Conservation (phyloP, 2,329 filamentous ascomycete genomes). For the Elsinoe perseae region DNA sequence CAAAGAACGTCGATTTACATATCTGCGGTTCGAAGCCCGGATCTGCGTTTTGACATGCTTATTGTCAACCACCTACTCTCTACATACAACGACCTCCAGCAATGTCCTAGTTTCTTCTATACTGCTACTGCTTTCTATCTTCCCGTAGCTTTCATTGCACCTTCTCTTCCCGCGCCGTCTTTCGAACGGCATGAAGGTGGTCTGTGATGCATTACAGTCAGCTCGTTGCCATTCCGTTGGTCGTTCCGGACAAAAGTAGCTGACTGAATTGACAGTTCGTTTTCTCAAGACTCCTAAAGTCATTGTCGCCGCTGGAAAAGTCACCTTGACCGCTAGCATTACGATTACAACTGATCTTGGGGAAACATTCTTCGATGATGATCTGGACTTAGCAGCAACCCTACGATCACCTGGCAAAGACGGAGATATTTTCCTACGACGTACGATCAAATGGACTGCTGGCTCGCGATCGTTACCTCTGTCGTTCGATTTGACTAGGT, state of each 20-base stretch:
- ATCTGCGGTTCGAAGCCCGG: background rate
- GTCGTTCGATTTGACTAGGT: slow-evolving; percentile 34
- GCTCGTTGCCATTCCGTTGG: background rate
- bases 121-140: background rate
- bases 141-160: background rate
- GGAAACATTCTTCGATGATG: slow-evolving; percentile 51
- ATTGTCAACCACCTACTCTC: background rate
- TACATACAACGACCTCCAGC: background rate
- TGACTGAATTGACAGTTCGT: slow-evolving; percentile 38
- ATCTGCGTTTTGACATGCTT: background rate
- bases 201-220: slow-evolving; percentile 22
- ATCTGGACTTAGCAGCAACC: slow-evolving; percentile 38
- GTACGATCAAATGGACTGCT: slow-evolving; percentile 38
- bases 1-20: background rate
- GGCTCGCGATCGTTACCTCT: slow-evolving; percentile 40
- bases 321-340: slow-evolving; percentile 46
- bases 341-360: slow-evolving; percentile 64
- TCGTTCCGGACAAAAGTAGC: background rate
- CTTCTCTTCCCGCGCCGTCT: background rate
- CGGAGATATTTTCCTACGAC: slow-evolving; percentile 36
- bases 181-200: slow-evolving; percentile 1
- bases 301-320: slow-evolving; percentile 32
- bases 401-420: slow-evolving; percentile 28
- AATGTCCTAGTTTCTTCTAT: background rate
- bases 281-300: slow-evolving; percentile 58